Percentiles rank a stretch among this genome's conserved stretches.
Conservation (phyloP, 768 basidiomycete genomes). For the Tephrocybe sp. region DNA sequence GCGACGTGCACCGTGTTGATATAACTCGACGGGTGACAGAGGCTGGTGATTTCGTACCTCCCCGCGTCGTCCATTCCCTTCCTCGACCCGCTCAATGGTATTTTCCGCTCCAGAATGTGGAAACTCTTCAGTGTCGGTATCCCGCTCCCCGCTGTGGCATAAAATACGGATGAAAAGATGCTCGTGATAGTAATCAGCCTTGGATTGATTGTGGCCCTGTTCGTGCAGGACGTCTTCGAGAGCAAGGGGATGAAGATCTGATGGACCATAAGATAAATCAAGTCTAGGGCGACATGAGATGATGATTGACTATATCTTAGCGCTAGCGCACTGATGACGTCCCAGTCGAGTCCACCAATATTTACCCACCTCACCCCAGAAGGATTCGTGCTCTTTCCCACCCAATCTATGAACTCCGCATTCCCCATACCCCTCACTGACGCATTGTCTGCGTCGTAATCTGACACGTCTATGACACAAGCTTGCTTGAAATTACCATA, state of each 20-base stretch:
- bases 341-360: constrained; percentile 60
- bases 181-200: constrained; percentile 44
- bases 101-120: background rate
- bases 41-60: no score
- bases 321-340: constrained; percentile 58
- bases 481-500: constrained; percentile 53
- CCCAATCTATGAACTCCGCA: constrained; percentile 42
- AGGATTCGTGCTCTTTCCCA: constrained; percentile 29
- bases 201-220: constrained; percentile 45
- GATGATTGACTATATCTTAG: constrained; percentile 48
- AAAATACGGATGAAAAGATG: constrained; percentile 66
- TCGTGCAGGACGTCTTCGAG: constrained; percentile 63
- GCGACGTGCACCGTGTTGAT: no score
- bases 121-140: constrained; percentile 1
- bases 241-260: constrained; percentile 63
- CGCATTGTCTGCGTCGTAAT: constrained; percentile 50
- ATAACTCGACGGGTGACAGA: no score
- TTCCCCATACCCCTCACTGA: constrained; percentile 48
- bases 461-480: constrained; percentile 57
- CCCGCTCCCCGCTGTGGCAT: constrained; percentile 39
- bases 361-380: constrained; percentile 59
- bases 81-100: constrained; percentile 1
- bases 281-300: constrained; percentile 11
- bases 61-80: no score
- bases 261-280: background rate